These are phyloP conservation scores for Xylariaceae sp. DNA, from an alignment of 2,329 filamentous ascomycete species.

Conservation along the genomic window DNA sequence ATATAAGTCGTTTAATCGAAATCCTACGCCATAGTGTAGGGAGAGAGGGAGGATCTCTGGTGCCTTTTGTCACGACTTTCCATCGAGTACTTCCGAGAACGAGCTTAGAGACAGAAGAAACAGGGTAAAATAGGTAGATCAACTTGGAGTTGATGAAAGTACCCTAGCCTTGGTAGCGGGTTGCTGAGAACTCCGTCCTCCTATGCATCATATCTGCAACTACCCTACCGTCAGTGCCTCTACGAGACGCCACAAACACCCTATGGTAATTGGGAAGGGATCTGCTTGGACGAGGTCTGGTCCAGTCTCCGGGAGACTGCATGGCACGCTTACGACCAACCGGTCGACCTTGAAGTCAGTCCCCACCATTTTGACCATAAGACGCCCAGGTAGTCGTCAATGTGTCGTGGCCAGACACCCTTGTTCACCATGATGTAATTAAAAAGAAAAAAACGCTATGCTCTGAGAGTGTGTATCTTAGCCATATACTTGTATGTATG, in stretches of 20 bases:
- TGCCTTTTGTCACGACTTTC: constrained; percentile 2
- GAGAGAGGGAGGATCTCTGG: constrained; percentile 1
- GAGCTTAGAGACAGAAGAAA: neutral
- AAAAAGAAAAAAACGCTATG: constrained; percentile 13
- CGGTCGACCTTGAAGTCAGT: constrained; percentile 37
- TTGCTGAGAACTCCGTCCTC: constrained; percentile 39
- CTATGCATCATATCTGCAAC: constrained; percentile 51
- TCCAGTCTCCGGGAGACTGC: constrained; percentile 45
- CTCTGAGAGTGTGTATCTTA: constrained; percentile 4
- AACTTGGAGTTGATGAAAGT: constrained; percentile 13
- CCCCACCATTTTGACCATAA: constrained; percentile 38
- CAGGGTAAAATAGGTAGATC: constrained; percentile 15
- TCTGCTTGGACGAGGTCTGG: constrained; percentile 40
- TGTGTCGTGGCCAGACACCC: constrained; percentile 28
- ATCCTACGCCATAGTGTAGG: constrained; percentile 2
- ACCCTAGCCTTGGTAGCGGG: constrained; percentile 19
- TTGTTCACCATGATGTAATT: constrained; percentile 19
- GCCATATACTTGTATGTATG: neutral
- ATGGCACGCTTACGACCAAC: constrained; percentile 40
- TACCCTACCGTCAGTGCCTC: constrained; percentile 50
- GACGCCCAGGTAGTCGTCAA: constrained; percentile 26
- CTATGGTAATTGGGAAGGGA: constrained; percentile 45
- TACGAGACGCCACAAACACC: constrained; percentile 52
- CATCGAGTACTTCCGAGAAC: constrained; percentile 7
- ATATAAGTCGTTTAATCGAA: constrained; percentile 1